A percentile compares a stretch with the other conserved stretches of the same genome.
Evolutionary conservation across 345 rosid genomes (phyloP).

Genomic region (Syzygium aqueum): DNA sequence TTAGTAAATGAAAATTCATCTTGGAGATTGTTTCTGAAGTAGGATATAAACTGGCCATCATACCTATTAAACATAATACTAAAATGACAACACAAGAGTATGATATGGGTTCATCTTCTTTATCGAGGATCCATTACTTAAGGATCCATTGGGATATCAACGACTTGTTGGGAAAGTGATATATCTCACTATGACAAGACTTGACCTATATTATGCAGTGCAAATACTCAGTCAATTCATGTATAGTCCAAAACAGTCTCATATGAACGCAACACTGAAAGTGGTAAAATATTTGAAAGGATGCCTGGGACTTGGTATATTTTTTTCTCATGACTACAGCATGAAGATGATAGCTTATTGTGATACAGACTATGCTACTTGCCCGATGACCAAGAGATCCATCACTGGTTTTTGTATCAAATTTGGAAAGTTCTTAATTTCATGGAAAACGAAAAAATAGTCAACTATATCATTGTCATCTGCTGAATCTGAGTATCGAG

Average conservation of each 20-base stretch:
- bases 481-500: neutral
- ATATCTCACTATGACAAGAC: neutral
- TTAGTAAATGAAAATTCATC: too few species aligned
- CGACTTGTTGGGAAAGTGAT: too few species aligned
- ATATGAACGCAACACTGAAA: neutral
- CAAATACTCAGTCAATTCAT: too few species aligned
- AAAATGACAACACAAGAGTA: neutral
- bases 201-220: neutral
- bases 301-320: neutral
- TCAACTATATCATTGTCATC: neutral
- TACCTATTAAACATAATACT: too few species aligned
- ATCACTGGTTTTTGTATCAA: neutral
- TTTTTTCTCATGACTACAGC: neutral
- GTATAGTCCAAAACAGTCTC: neutral
- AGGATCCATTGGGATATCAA: neutral
- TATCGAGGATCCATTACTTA: neutral
- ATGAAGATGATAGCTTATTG: too few species aligned
- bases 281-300: neutral
- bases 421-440: too few species aligned
- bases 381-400: neutral
- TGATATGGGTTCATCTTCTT: neutral
- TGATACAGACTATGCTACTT: neutral
- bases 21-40: too few species aligned
- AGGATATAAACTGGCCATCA: accelerated
- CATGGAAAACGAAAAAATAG: neutral